A percentile compares a stretch with the other conserved stretches of the same genome.
Conservation (phyloP, 768 basidiomycete genomes). For the Lactifluus echinatus region DNA sequence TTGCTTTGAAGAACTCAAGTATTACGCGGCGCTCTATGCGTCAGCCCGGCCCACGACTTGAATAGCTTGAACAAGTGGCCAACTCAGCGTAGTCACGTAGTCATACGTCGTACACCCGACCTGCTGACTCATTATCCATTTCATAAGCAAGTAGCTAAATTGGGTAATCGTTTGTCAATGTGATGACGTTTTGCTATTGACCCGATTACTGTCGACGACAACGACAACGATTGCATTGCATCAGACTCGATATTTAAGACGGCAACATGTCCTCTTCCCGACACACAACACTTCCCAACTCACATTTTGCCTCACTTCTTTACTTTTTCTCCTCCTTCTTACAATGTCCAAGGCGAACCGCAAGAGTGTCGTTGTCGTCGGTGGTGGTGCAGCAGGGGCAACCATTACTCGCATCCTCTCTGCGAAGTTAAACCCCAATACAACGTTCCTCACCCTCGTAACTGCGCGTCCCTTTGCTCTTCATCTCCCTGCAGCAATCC, state of each 20-base stretch:
- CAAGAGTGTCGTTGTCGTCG: conserved; percentile 41
- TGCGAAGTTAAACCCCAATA: conserved; percentile 37
- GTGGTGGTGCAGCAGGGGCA: conserved; percentile 49
- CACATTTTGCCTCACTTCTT: not conserved
- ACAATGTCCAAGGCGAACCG: conserved; percentile 8
- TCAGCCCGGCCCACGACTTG: no score
- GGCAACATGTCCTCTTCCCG: not conserved
- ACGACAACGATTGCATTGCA: not conserved
- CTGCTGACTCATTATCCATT: no score
- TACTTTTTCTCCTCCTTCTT: not conserved
- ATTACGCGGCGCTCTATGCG: no score
- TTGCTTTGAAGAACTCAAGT: no score
- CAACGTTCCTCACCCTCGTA: conserved; percentile 47
- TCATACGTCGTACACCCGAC: no score
- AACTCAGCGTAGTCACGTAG: no score
- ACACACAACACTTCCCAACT: not conserved
- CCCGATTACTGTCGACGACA: not conserved
- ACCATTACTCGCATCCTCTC: conserved; percentile 41
- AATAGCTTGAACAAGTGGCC: no score
- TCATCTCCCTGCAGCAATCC: conserved; percentile 41
- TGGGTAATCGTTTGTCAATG: not conserved
- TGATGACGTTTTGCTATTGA: not conserved
- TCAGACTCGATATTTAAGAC: not conserved
- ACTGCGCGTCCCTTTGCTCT: conserved; percentile 42
- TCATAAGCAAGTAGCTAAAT: not conserved